Conservation (phyloP, 2,329 filamentous ascomycete genomes). For the Aspergillus fumigatus region DNA sequence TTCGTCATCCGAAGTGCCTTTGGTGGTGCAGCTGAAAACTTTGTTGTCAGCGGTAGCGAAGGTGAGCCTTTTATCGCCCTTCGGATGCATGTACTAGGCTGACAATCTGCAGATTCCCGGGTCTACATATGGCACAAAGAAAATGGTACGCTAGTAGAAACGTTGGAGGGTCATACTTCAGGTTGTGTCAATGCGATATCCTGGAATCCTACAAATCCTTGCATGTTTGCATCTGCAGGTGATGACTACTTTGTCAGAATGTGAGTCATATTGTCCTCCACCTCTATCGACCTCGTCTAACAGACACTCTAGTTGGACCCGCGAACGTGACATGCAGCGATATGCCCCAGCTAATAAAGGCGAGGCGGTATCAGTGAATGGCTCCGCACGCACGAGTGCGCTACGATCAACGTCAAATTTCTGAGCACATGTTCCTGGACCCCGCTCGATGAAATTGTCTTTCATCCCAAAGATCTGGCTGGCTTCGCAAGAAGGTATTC, state of each 20-base stretch:
- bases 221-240: slow-evolving; percentile 84
- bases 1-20: slow-evolving; percentile 79
- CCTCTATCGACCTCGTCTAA: slow-evolving; percentile 3
- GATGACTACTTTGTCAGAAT: slow-evolving; percentile 84
- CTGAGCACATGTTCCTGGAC: slow-evolving; percentile 11
- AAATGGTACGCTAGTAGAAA: slow-evolving; percentile 70
- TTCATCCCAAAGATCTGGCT: neutral
- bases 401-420: slow-evolving; percentile 36
- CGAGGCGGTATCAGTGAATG: slow-evolving; percentile 28
- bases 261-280: slow-evolving; percentile 48
- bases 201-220: slow-evolving; percentile 81
- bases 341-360: slow-evolving; percentile 22
- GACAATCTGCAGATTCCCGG: slow-evolving; percentile 50
- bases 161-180: slow-evolving; percentile 66
- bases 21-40: slow-evolving; percentile 86
- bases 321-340: slow-evolving; percentile 27
- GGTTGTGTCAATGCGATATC: slow-evolving; percentile 80
- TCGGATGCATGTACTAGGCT: neutral
- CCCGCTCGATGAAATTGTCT: neutral
- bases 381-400: slow-evolving; percentile 38
- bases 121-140: slow-evolving; percentile 91
- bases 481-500: neutral
- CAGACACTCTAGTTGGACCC: slow-evolving; percentile 28
- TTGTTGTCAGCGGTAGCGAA: slow-evolving; percentile 88
- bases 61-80: slow-evolving; percentile 47